phyloP scores from a whole-genome alignment of 352 stramenopile species.

The Pythium graminicola region DNA sequence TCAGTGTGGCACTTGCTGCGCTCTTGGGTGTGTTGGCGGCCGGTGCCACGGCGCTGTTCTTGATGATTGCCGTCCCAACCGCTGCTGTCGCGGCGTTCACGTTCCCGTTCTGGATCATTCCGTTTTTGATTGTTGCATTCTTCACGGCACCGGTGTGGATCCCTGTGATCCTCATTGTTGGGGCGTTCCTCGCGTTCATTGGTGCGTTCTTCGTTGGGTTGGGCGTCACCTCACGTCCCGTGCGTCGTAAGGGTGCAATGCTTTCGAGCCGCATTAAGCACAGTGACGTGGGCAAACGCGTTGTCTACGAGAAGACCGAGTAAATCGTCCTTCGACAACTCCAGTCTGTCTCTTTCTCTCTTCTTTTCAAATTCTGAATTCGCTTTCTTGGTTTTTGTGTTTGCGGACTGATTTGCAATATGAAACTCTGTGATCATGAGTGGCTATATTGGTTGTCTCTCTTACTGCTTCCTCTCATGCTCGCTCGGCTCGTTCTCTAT shows the following conservation, averaged over 20 bases:
- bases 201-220: constrained; percentile 68
- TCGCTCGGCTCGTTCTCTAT: constrained; percentile 14
- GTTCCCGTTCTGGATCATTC: constrained; percentile 81
- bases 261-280: constrained; percentile 77
- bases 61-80: constrained; percentile 64
- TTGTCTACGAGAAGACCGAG: constrained; percentile 74
- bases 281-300: constrained; percentile 70
- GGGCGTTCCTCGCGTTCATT: constrained; percentile 57
- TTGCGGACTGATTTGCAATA: too few species aligned
- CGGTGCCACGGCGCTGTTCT: constrained; percentile 46
- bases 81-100: constrained; percentile 65
- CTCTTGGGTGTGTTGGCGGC: constrained; percentile 47
- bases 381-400: background rate
- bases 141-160: constrained; percentile 80
- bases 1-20: constrained; percentile 52
- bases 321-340: constrained; percentile 28
- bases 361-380: background rate
- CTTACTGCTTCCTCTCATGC: background rate
- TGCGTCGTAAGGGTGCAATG: constrained; percentile 69
- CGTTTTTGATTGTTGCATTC: constrained; percentile 64
- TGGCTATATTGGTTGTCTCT: constrained; percentile 6
- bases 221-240: constrained; percentile 61
- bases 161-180: constrained; percentile 53
- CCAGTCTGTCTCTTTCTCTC: background rate
- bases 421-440: constrained; percentile 5